phyloP scores from a whole-genome alignment of 2,329 filamentous ascomycete genomes.

The Zelopaecilomyces penicillatus region DNA sequence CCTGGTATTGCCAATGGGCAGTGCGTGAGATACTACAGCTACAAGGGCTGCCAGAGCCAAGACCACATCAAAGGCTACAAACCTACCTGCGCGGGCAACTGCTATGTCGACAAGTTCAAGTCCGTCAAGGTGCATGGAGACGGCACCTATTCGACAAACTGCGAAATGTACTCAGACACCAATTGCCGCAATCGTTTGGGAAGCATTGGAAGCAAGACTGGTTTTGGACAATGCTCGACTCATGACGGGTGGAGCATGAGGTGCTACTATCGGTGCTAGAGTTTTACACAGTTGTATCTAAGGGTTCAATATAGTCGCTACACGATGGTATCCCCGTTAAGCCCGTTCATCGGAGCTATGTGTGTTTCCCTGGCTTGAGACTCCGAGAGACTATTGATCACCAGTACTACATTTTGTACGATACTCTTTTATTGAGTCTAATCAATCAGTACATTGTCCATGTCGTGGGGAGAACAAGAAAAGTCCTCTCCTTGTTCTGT shows the following conservation, averaged over 20 bases:
- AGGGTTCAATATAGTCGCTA: no score
- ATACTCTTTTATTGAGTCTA: no score
- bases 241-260: conserved; percentile 8
- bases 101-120: conserved; percentile 7
- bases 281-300: no score
- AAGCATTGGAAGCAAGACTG: conserved; percentile 6
- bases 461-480: no score
- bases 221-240: neutral
- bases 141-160: conserved; percentile 9
- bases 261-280: conserved; percentile 9
- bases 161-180: conserved; percentile 6
- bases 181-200: conserved; percentile 2
- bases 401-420: no score
- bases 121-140: conserved; percentile 5
- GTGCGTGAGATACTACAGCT: conserved; percentile 7
- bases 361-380: no score
- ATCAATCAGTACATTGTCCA: no score
- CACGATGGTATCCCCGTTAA: no score
- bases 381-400: no score
- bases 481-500: no score
- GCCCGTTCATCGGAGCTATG: no score
- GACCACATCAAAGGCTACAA: conserved; percentile 10
- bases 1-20: conserved; percentile 7
- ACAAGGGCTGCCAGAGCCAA: conserved; percentile 1
- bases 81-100: conserved; percentile 8